These are phyloP conservation scores for Phytopythium boreale DNA, from an alignment of 352 stramenopile species.

Conservation along the genomic window DNA sequence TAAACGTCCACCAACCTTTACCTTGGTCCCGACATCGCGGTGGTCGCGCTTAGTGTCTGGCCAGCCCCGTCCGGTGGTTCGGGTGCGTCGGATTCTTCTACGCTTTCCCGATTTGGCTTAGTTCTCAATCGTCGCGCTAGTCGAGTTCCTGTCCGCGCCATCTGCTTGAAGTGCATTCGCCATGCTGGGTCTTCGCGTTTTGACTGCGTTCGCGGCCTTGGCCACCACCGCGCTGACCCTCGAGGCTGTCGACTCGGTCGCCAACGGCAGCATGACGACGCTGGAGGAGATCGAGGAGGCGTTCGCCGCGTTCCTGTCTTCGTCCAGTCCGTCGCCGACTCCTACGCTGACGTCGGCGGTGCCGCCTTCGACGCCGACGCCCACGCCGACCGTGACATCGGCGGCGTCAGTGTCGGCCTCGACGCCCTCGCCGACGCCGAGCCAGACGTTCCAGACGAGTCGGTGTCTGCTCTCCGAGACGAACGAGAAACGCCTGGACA, in stretches of 20 bases:
- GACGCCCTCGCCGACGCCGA: neutral
- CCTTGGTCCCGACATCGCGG: too few species aligned
- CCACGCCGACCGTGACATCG: too few species aligned
- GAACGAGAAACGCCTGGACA: neutral
- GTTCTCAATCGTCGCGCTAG: neutral
- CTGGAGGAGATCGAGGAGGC: slow-evolving; percentile 3
- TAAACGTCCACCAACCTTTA: neutral
- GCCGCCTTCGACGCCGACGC: neutral
- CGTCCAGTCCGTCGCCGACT: neutral
- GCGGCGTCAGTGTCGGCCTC: neutral
- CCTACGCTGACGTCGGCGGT: neutral
- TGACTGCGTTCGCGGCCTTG: neutral
- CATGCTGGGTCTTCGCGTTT: neutral
- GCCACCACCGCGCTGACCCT: neutral
- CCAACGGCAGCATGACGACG: neutral
- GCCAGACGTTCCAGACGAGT: slow-evolving; percentile 5
- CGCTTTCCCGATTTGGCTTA: neutral
- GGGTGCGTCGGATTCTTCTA: too few species aligned
- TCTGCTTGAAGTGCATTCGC: neutral
- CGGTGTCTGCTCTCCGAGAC: neutral
- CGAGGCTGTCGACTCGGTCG: slow-evolving; percentile 2
- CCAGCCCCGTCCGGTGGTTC: neutral
- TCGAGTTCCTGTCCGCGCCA: neutral
- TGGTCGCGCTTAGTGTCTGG: neutral
- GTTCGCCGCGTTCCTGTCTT: neutral